Evolutionary conservation across 2,329 filamentous ascomycete species (phyloP), one percentile per base, ranked within the genome.

Genomic region (Dryadomyces quercus-mongolicae): DNA sequence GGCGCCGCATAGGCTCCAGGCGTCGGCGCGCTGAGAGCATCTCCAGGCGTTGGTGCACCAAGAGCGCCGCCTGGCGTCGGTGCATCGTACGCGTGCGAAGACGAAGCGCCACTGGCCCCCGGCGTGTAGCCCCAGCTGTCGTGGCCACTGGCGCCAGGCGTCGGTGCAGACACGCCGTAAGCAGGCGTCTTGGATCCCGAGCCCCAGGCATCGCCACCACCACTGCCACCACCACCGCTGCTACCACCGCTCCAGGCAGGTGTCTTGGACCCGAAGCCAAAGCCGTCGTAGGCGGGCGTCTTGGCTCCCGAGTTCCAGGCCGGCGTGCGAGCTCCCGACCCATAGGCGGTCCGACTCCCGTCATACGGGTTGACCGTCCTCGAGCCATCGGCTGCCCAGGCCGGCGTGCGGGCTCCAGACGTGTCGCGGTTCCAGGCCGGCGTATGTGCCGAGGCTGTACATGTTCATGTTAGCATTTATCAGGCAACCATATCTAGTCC

Each of bases 241-340:
- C 48, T 10, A 46, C 70, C 69, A 36, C 48, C 10, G 47, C 70
- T 69, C 61, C 83, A 89, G 53, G 76, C 85, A 47, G 78, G 84
- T 13, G 81, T 85, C 63, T 82, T 85, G n/a, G 81, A 84, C 8
- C 85, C 84, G 54, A 78, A 75, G 54, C 76, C 80, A 62, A 85
- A 87, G 20, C 76, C 74, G 62, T 85, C 79, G 15, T 75, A 73
- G 20, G 81, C 80, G 53, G 87, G 73, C 1, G 86, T 92, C 66
- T 86, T 85, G 53, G 84, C 81, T 52, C 86, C 86, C 2, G 88
- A 85, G 56, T 84, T 84, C 86, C 86, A 91, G 5, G 85, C 85
- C 8, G 86, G 86, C 1, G 85, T 90, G 53, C 86, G 81, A 49
- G 78, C 77, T 34, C 84, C 82, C 21, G 78, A 76, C 18, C 89